Evolutionary conservation across 2,329 filamentous ascomycete species (phyloP).

Genomic region (Cadophora malorum): DNA sequence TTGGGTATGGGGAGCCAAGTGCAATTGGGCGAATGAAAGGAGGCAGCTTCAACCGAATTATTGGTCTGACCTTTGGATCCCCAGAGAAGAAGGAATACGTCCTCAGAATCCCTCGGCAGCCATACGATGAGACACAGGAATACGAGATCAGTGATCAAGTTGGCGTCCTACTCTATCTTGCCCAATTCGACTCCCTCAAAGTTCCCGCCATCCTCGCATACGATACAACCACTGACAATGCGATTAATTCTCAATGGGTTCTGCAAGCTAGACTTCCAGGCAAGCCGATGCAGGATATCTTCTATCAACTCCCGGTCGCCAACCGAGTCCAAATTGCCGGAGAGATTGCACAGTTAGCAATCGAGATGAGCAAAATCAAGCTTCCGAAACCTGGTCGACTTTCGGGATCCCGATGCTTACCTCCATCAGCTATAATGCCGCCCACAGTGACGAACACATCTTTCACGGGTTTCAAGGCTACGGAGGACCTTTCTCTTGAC

Average conservation of each 20-base stretch:
- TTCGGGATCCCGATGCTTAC: not conserved
- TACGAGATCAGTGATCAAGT: constrained; percentile 31
- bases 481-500: too few relatives aligned
- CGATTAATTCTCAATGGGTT: constrained; percentile 26
- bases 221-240: constrained; percentile 33
- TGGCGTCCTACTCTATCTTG: constrained; percentile 24
- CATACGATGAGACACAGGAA: not conserved
- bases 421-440: not conserved
- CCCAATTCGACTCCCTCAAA: constrained; percentile 12
- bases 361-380: too few relatives aligned
- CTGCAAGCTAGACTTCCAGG: constrained; percentile 33
- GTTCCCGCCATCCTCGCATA: constrained; percentile 26
- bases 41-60: constrained; percentile 34
- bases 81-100: constrained; percentile 21
- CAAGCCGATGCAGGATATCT: constrained; percentile 5
- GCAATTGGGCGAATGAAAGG: constrained; percentile 31
- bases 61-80: constrained; percentile 27
- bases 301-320: constrained; percentile 21
- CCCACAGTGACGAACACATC: not conserved
- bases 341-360: constrained; percentile 7
- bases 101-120: constrained; percentile 31
- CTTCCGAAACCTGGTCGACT: constrained; percentile 21
- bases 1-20: constrained; percentile 29
- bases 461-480: too few relatives aligned
- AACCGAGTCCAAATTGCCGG: constrained; percentile 36